Evolutionary conservation across 2,329 filamentous ascomycete genomes (phyloP), one percentile per base, ranked within the genome.

Genomic region (Neophaeococcomyces mojaviensis): DNA sequence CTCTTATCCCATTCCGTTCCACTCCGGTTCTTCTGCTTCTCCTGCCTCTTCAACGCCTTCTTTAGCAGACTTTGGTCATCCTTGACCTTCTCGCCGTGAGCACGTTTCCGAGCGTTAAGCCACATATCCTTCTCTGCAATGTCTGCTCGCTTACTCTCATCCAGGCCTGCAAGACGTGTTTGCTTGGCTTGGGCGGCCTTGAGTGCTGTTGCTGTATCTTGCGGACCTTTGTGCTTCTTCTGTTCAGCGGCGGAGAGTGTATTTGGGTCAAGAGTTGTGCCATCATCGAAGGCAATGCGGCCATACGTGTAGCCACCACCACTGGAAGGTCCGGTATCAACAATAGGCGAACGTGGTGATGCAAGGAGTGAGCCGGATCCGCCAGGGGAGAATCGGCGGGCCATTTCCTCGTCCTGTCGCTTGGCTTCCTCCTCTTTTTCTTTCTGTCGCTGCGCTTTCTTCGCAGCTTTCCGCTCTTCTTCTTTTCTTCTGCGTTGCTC

Each of bases 1-100:
- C 86, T 76, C 47, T 88, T 84, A 38, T 70, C 76, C 86, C 92
- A 97, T 61, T 92, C 88, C 61, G 84, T 83, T 64, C 88, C 87
- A 62, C 86, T 94, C 79, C 92, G 94, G 68, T 82, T 84, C 79
- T 96, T 97, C 43, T 78, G 72, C 55, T 82, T 80, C 59, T 96
- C 88, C 71, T 95, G 94, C 55, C 90, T 82, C 76, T 96, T 96
- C 55, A 97, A 73, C 0, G 89, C 86, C 74, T 95, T 96, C 74
- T 95, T 96, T 22, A 98, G 75, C 47, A 95, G 69, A 37, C 78
- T 80, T 52, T 88, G 87, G 63, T 95, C 88, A 60, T 97, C 88
- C 49, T 81, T 81, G 28, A 96, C 83, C 62, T 87, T 86, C 61
- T 95, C 89, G 39, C 92, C 92, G 63, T 94, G 86, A 1, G 84